Base-by-base conservation (phyloP, 139 green algal genomes). In the Chlamydomonas sphaeroides region DNA sequence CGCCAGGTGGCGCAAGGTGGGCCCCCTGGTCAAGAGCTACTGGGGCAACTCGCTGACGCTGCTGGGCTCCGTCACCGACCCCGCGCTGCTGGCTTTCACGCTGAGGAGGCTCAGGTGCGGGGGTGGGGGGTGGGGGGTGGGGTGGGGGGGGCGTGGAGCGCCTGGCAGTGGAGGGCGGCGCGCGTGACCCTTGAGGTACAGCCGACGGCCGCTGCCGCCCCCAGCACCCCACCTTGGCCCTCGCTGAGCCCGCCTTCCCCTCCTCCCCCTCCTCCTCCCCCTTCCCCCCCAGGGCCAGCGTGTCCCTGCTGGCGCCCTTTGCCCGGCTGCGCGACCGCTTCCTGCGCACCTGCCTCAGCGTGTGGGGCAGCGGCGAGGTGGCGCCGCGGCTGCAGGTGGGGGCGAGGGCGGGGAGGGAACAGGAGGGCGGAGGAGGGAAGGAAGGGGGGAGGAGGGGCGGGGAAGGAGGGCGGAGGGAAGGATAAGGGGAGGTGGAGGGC, bases 11-110 rank as follows among this genome's bases (percentile, higher is more conserved):
- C 85, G 80, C 38, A 93, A 93, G 84, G 86, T 90, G n/a, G 94
- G 96, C 38, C 91, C 91, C 2, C 89, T 99, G 56, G 81, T 95
- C 23, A 96, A 97, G 74, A 94, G 89, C 21, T 99, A 94, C 85
- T 88, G 98, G 51, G 97, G 97, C 85, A 99, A 99, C 90, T 95
- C 92, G 7, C 88, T 98, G 45, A 96, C 99, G 82, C 82, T 99
- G 71, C 89, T 99, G 62, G 84, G 79, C 35, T 49, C 84, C 48
- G 88, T 95, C 83, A 96, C 94, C 5, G 91, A 97, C 78, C 45
- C 88, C 1, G 75, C 86, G 41, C 94, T 96, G 83, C 79, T 92
- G 35, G 86, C 90, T 0, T 98, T 97, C 84, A 92, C 93, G 0
- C 89, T 99, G 85, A 87, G 94, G 17, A 75, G 93, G 17, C 82